Conservation (phyloP, 345 rosid species). For the Excoecaria agallocha region DNA sequence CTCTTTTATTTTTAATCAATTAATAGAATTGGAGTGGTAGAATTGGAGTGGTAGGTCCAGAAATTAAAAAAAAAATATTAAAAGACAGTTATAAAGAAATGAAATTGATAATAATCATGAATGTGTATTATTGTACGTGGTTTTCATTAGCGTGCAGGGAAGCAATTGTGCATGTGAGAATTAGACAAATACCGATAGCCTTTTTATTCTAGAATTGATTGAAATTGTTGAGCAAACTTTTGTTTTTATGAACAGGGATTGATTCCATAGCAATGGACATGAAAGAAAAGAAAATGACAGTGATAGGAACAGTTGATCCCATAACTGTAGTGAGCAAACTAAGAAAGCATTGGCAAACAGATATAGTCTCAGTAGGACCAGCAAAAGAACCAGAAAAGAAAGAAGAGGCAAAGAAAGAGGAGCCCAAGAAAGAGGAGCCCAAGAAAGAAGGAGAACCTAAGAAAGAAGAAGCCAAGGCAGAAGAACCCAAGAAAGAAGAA, state of each 20-base stretch:
- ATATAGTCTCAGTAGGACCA: conserved; percentile 70
- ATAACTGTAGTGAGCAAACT: conserved; percentile 64
- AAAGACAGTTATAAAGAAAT: not conserved
- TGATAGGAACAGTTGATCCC: conserved; percentile 74
- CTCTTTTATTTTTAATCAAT: not conserved
- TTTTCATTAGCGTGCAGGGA: not conserved
- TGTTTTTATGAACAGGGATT: conserved; percentile 43
- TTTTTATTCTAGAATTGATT: not conserved
- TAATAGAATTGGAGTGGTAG: too few species aligned
- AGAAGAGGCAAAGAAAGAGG: conserved; percentile 64
- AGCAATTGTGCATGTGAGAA: not conserved
- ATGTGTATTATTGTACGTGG: conserved; percentile 3
- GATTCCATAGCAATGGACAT: conserved; percentile 81
- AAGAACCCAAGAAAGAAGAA: conserved; percentile 47
- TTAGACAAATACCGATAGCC: not conserved
- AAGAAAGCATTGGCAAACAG: conserved; percentile 75
- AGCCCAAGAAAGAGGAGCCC: conserved; percentile 49
- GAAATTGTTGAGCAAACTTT: not conserved
- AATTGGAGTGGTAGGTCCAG: conserved; percentile 1
- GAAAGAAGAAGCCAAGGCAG: conserved; percentile 59
- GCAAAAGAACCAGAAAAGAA: conserved; percentile 82
- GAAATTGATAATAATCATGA: not conserved
- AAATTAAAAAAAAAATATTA: not conserved
- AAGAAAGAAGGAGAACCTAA: conserved; percentile 49
- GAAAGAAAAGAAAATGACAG: conserved; percentile 73